These are phyloP conservation scores for Hemileccinum impolitum DNA, from an alignment of 768 basidiomycete genomes.

Conservation along the genomic window DNA sequence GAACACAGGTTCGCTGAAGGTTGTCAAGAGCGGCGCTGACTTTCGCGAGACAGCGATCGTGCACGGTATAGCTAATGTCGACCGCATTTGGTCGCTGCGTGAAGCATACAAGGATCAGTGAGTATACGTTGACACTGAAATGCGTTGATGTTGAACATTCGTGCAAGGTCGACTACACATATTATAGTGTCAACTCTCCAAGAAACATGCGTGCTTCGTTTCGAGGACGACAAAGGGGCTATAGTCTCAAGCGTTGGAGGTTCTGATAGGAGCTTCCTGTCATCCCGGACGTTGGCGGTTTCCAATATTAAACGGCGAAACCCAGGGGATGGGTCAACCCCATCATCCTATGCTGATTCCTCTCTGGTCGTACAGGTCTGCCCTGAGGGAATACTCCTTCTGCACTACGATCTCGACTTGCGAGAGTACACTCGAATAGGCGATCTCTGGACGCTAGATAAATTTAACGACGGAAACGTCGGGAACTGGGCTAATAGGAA, in stretches of 20 bases:
- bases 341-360: conserved; percentile 40
- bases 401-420: conserved; percentile 51
- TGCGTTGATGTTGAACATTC: background rate
- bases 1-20: conserved; percentile 70
- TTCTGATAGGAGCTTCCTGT: conserved; percentile 49
- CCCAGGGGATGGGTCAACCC: conserved; percentile 12
- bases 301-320: conserved; percentile 47
- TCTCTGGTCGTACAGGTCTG: conserved; percentile 74
- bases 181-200: conserved; percentile 59
- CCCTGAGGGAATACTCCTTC: conserved; percentile 46
- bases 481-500: conserved; percentile 33
- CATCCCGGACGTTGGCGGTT: conserved; percentile 59
- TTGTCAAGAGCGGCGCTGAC: conserved; percentile 81
- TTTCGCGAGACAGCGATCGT: conserved; percentile 62
- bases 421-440: conserved; percentile 41
- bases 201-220: conserved; percentile 50
- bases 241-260: conserved; percentile 23
- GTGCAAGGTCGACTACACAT: conserved; percentile 49
- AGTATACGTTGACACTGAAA: conserved; percentile 20
- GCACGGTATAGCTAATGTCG: conserved; percentile 54
- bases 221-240: conserved; percentile 33
- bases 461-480: conserved; percentile 20
- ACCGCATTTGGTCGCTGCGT: conserved; percentile 61
- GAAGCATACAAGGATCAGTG: conserved; percentile 46
- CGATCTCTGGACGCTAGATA: conserved; percentile 39